phyloP scores from a whole-genome alignment of 176 grass and related monocot genomes.

The Typha latifolia region DNA sequence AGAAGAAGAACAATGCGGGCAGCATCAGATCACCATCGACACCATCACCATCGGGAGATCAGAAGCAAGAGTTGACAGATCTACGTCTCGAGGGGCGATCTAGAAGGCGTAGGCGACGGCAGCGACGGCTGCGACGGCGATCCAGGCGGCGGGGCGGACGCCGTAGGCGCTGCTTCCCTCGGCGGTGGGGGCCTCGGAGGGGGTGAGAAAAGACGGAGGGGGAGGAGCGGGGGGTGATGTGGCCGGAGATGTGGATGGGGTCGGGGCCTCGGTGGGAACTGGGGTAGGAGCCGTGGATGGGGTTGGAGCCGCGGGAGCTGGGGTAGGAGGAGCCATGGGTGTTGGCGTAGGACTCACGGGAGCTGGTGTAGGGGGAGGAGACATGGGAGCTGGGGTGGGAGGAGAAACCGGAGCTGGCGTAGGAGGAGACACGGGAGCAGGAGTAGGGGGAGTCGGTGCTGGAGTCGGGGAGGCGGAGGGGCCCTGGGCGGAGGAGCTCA shows the following conservation, averaged over 20 bases:
- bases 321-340: not conserved
- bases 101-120: conserved; percentile 35
- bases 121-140: conserved; percentile 29
- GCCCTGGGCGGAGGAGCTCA: conserved; percentile 31
- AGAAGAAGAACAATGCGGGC: not conserved
- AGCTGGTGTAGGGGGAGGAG: conserved; percentile 7
- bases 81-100: not conserved
- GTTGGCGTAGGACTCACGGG: not conserved
- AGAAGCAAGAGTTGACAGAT: not conserved
- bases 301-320: not conserved
- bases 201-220: conserved; percentile 5
- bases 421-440: not conserved
- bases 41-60: not conserved
- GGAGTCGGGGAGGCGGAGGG: conserved; percentile 26
- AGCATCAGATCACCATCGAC: not conserved
- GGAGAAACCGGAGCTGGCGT: conserved; percentile 15
- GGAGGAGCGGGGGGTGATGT: conserved; percentile 6
- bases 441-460: conserved; percentile 22
- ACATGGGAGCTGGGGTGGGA: conserved; percentile 1
- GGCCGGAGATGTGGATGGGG: conserved; percentile 4
- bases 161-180: not conserved
- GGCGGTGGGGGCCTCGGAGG: conserved; percentile 24
- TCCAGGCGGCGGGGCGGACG: conserved; percentile 22
- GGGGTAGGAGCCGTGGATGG: not conserved
- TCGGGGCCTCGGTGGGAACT: not conserved